Evolutionary conservation across 1,284 basidiomycete species (phyloP).

Genomic region (Ustilago tritici): DNA sequence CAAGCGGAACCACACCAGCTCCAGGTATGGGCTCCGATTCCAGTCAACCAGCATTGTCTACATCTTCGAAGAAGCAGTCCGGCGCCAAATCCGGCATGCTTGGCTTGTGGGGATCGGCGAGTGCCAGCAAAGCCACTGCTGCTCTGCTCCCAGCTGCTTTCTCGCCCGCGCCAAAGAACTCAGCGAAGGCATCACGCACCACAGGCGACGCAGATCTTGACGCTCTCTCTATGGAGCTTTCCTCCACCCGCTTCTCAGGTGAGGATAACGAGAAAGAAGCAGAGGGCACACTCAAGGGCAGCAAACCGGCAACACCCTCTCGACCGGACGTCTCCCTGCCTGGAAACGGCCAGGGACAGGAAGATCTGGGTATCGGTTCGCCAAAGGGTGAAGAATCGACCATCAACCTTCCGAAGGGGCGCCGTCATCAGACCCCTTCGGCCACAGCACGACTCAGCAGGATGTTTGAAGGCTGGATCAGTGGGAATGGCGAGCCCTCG

Average conservation of each 20-base stretch:
- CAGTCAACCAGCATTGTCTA: constrained; percentile 14
- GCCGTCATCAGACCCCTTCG: constrained; percentile 40
- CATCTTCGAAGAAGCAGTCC: constrained; percentile 27
- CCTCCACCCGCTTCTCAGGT: constrained; percentile 18
- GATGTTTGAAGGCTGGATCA: constrained; percentile 64
- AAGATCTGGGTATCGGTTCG: not conserved
- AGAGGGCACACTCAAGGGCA: constrained; percentile 41
- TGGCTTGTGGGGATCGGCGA: constrained; percentile 48
- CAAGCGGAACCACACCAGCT: constrained; percentile 12
- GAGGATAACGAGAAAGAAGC: constrained; percentile 33
- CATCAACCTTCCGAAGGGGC: constrained; percentile 31
- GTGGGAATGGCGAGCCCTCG: constrained; percentile 25
- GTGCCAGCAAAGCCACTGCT: constrained; percentile 45
- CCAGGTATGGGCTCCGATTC: not conserved
- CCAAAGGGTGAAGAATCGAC: not conserved
- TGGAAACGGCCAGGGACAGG: not conserved
- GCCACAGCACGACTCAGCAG: constrained; percentile 56
- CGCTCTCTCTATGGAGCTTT: constrained; percentile 37
- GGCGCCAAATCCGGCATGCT: constrained; percentile 39
- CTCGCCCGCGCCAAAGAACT: constrained; percentile 9
- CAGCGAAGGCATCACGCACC: constrained; percentile 5
- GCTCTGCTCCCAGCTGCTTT: constrained; percentile 30
- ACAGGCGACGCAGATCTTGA: constrained; percentile 53
- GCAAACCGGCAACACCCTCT: constrained; percentile 32
- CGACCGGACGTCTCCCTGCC: constrained; percentile 2